Conservation (phyloP, 179 eudicot species). For the Silene coronaria region DNA sequence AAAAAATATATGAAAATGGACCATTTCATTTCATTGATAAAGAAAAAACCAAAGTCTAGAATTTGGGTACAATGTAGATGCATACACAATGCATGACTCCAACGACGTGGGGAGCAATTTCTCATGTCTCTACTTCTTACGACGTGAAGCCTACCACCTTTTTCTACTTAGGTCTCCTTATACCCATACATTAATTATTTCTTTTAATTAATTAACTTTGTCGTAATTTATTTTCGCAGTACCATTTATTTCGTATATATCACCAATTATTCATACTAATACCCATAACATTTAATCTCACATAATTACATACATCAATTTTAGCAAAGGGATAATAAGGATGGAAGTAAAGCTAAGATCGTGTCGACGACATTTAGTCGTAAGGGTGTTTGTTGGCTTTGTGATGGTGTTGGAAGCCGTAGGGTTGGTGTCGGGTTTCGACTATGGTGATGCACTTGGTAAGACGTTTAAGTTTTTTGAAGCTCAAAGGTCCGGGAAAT, state of each 20-base stretch:
- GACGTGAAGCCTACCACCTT: conserved; percentile 42
- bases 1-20: too few species aligned
- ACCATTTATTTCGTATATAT: conserved; percentile 20
- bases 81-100: conserved; percentile 17
- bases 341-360: conserved; percentile 16
- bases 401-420: conserved; percentile 9
- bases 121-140: conserved; percentile 15
- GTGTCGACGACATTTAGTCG: not conserved
- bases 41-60: not conserved
- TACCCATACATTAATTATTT: not conserved
- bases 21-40: not conserved
- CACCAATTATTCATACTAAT: not conserved
- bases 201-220: too few species aligned
- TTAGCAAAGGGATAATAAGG: not conserved
- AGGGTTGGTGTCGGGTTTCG: conserved; percentile 14
- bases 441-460: conserved; percentile 47
- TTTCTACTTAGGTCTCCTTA: conserved; percentile 10
- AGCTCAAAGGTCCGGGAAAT: conserved; percentile 56
- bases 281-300: not conserved
- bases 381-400: conserved; percentile 2
- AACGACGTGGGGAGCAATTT: conserved; percentile 34
- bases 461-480: conserved; percentile 54
- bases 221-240: too few species aligned
- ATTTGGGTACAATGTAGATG: not conserved
- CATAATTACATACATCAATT: too few species aligned